Evolutionary conservation across 2,329 filamentous ascomycete species (phyloP).

Genomic region (Aureobasidium mangrovei): DNA sequence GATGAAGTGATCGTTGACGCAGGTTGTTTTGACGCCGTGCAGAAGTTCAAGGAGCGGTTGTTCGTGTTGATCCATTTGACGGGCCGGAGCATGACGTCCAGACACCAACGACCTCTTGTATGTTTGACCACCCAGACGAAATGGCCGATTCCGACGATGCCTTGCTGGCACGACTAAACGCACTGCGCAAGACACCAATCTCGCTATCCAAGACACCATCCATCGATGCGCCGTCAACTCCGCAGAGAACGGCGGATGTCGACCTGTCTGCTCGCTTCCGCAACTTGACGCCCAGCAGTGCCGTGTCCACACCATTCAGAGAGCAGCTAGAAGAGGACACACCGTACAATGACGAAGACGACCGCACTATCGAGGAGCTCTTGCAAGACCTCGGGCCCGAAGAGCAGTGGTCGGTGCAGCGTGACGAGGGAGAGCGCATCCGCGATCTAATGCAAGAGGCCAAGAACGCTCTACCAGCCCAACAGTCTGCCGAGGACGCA

Average conservation of each 20-base stretch:
- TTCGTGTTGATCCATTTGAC: too few relatives aligned
- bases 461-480: constrained; percentile 30
- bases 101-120: too few relatives aligned
- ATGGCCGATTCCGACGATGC: constrained; percentile 28
- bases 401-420: constrained; percentile 33
- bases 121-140: too few relatives aligned
- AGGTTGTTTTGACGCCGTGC: too few relatives aligned
- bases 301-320: constrained; percentile 12
- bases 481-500: constrained; percentile 19
- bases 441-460: constrained; percentile 34
- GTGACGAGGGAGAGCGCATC: constrained; percentile 34
- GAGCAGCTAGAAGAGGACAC: constrained; percentile 23
- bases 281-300: constrained; percentile 16
- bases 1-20: too few relatives aligned
- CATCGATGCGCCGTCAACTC: constrained; percentile 16
- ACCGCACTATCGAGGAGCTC: constrained; percentile 39
- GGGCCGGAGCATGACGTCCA: too few relatives aligned
- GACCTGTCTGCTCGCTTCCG: constrained; percentile 28
- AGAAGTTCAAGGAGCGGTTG: too few relatives aligned
- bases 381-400: constrained; percentile 33
- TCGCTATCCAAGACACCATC: constrained; percentile 21
- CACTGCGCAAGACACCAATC: constrained; percentile 37
- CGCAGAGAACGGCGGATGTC: constrained; percentile 22
- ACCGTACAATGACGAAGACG: constrained; percentile 32
- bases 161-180: constrained; percentile 41